Evolutionary conservation across 768 basidiomycete species (phyloP), one percentile per base, ranked within the genome.

Genomic region (Tubosaeta sp.): DNA sequence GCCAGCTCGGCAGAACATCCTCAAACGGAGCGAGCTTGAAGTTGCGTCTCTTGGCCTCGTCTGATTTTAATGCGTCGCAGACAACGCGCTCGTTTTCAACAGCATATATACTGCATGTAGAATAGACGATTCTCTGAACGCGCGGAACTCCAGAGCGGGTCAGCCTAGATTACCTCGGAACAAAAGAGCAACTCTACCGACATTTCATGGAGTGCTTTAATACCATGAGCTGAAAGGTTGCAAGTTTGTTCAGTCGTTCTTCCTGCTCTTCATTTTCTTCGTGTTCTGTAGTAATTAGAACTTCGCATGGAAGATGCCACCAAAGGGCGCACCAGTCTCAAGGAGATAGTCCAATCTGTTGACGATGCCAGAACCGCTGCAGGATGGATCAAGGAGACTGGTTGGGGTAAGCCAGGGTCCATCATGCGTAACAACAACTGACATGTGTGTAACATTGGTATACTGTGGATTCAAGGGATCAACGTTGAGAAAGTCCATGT

Each of bases 201-300:
- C 94, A 98, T 70, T 84, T 86, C 87, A 99, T 94, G 16, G 96
- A 95, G 63, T 98, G 96, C 63, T 80, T 82, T 59, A 98, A 82
- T 82, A 97, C 92, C 69, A 80, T 77, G 30, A 93, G 76, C 61
- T 99, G 96, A 68, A 99, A 99, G 16, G 78, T 73, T 3, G 91
- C 83, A 10, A 99, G 80, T 59, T 91, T 93, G 56, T 80, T 77
- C 40, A 99, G 75, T 34, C 96, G 84, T 31, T 83, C 83, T 49
- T 81, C 76, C 49, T 79, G 76, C 24, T 70, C 76, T 36, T 76
- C 74, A 10, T 80, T 79, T 44, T 82, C 75, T 63, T 83, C 84
- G 46, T 74, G 67, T 53, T 83, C 86, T 83, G 55, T 40, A 49
- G 11, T n/a, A n/a, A 36, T 83, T 85, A 35, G 41, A 21, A 43